Conservation (phyloP, 441 rosid genomes). For the Sinapis alba region DNA sequence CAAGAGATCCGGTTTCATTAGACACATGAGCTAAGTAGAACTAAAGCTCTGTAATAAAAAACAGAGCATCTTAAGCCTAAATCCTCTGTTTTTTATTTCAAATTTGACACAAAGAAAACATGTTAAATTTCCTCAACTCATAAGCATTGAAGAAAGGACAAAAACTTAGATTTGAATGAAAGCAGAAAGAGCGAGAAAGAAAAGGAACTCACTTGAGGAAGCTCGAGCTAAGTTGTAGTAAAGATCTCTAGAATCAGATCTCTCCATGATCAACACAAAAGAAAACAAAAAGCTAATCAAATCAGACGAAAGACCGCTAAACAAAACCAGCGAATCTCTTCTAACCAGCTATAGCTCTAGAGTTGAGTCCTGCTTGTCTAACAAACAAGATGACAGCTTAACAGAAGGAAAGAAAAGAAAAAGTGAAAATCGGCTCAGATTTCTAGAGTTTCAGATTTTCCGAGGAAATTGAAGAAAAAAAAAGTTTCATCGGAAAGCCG, state of each 20-base stretch:
- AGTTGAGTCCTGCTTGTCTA: not conserved
- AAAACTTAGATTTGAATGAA: not conserved
- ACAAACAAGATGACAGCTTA: conserved; percentile 9
- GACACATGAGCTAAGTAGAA: not conserved
- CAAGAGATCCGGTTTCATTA: conserved; percentile 10
- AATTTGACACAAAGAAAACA: not conserved
- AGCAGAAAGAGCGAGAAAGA: not conserved
- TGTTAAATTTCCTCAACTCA: not conserved
- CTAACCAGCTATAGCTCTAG: conserved; percentile 8
- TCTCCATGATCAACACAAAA: conserved; percentile 21
- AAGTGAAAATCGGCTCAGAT: conserved; percentile 1
- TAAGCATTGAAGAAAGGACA: not conserved
- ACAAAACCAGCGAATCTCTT: not conserved
- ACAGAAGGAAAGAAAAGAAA: not conserved
- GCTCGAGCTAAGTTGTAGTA: conserved; percentile 23
- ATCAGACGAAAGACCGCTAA: not conserved
- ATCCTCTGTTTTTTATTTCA: not conserved
- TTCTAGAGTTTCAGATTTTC: conserved; percentile 25
- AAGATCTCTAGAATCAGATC: conserved; percentile 22
- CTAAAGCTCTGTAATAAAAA: not conserved
- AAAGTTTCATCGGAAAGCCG: not conserved
- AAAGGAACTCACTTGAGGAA: conserved; percentile 11
- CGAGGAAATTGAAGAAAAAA: conserved; percentile 14
- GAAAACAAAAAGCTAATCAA: not conserved
- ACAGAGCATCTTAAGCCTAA: not conserved